Percentiles rank a stretch among this genome's conserved stretches.
phyloP scores from a whole-genome alignment of 23 red algal species.

The Gracilaria domingensis region DNA sequence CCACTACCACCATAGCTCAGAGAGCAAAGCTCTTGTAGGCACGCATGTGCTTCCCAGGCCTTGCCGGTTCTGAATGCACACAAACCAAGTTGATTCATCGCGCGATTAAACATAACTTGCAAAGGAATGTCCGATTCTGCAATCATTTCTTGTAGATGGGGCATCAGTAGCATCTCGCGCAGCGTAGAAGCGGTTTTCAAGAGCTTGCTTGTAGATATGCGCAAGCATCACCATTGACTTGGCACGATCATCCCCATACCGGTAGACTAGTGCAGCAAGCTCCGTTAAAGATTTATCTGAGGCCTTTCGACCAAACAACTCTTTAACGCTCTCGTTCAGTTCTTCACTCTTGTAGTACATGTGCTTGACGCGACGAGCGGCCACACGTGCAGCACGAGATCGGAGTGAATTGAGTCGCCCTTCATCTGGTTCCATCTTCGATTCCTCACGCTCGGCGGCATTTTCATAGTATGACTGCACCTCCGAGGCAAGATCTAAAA shows the following conservation, averaged over 20 bases:
- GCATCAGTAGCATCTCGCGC: slow-evolving; percentile 99
- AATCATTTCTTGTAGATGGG: slow-evolving; percentile 97
- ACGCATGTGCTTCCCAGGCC: slow-evolving; percentile 81
- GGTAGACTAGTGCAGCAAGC: slow-evolving; percentile 91
- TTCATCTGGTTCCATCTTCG: slow-evolving; percentile 52
- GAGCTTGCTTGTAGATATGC: slow-evolving; percentile 97
- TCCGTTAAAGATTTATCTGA: slow-evolving; percentile 68
- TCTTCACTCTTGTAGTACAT: slow-evolving; percentile 96
- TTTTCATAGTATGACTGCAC: slow-evolving; percentile 84
- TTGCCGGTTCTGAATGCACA: slow-evolving; percentile 94
- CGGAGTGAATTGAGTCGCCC: slow-evolving; percentile 55
- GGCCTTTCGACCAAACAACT: slow-evolving; percentile 44
- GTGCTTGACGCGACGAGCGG: slow-evolving; percentile 88
- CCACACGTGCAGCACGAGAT: slow-evolving; percentile 85
- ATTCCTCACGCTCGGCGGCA: slow-evolving; percentile 60
- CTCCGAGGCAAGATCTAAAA: slow-evolving; percentile 72
- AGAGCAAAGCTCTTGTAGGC: slow-evolving; percentile 94
- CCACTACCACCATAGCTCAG: slow-evolving; percentile 77
- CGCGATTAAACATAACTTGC: slow-evolving; percentile 96
- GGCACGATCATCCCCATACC: slow-evolving; percentile 92
- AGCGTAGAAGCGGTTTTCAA: slow-evolving; percentile 88
- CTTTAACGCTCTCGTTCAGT: slow-evolving; percentile 52
- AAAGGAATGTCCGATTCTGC: slow-evolving; percentile 75
- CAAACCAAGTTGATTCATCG: slow-evolving; percentile 98
- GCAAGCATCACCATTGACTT: slow-evolving; percentile 94